Evolutionary conservation across 345 rosid species (phyloP), one percentile per base, ranked within the genome.

Genomic region (Chamaenerion angustifolium): DNA sequence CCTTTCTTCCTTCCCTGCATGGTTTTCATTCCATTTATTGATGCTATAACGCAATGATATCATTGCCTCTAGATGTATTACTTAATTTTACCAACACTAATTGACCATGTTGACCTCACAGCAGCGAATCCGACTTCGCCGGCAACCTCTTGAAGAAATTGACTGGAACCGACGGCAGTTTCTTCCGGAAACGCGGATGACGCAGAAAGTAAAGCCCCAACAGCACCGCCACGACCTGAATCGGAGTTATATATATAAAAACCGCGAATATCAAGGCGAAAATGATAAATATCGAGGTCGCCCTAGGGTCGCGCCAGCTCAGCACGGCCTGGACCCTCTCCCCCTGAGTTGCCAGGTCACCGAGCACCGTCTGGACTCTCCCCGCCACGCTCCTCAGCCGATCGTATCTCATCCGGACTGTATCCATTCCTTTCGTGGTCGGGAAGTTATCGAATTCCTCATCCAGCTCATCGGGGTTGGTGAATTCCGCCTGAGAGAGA

Each of bases 141-240:
- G 79, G 79, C 64, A 74, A 52, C 52, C 79, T 51, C 21, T 71
- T 60, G 73, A 74, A 74, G 76, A 74, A 74, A 55, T 74, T 74
- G 55, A 67, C 68, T 0, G 79, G 71, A 10, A 70, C 73, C 0
- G 79, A 71, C 15, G 79, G 79, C 37, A 64, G 56, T 62, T 49
- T 67, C 50, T 58, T 47, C 42, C 79, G 59, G 47, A 74, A 70
- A 68, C 73, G 57, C 11, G 79, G 79, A 59, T 74, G 79, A 43
- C 79, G 56, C 46, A 74, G 44, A 62, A 58, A 49, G 60, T 64
- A 74, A 12, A 74, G 54, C 4, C 79, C 79, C 12, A 47, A 11
- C 12, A 70, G 52, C 18, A 74, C 63, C 1, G 55, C 73, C 16
- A 70, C 64, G 12, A 74, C 60, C 53, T 74, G 75, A 48, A 70